Base-by-base conservation (phyloP, 2,329 filamentous ascomycete species). In the Didymella segeticola region DNA sequence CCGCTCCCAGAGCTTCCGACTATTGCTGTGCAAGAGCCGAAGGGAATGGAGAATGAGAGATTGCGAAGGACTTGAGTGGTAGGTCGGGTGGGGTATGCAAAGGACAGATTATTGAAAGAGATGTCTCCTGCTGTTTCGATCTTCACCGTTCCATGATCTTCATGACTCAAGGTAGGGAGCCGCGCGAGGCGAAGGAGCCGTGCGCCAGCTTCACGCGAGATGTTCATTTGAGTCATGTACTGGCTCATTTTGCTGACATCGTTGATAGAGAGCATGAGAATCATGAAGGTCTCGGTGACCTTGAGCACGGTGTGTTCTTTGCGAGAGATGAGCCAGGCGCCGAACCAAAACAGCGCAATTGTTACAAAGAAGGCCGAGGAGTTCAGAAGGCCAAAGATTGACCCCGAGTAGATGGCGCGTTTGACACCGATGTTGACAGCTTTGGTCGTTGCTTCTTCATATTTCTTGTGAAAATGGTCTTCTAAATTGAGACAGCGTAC, bases 1-100 rank as follows among this genome's bases (percentile, higher is more conserved):
- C 95, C 93, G n/a, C 89, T 90, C 0, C 95, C 93, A 0, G 92
- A 96, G 1, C 84, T 78, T 1, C 93, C 93, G 2, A 96, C 91
- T 17, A 98, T 85, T 2, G 90, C 91, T 0, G 87, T 87, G 61
- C 85, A 89, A 4, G 83, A 85, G 19, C 87, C 86, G 0, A 82
- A 73, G 1, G 79, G 69, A 45, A 97, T 83, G 0, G 75, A 77
- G 7, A 96, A 77, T n/a, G 80, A 86, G n/a, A 96, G 71, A 19
- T 84, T 78, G 9, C 80, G 79, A 2, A 97, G 78, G 0, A 91
- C 83, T 1, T 70, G 67, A 0, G 20, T 77, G 77, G 1, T 78
- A 71, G 0, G 80, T 0, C 82, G 79, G 2, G 80, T 79, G 0
- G 89, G 88, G 65, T 96, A 96, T 0, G 83, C 80, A 68, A 97